These are phyloP conservation scores for Ogataea allantospora DNA, from an alignment of 805 yeast species.

Conservation along the genomic window DNA sequence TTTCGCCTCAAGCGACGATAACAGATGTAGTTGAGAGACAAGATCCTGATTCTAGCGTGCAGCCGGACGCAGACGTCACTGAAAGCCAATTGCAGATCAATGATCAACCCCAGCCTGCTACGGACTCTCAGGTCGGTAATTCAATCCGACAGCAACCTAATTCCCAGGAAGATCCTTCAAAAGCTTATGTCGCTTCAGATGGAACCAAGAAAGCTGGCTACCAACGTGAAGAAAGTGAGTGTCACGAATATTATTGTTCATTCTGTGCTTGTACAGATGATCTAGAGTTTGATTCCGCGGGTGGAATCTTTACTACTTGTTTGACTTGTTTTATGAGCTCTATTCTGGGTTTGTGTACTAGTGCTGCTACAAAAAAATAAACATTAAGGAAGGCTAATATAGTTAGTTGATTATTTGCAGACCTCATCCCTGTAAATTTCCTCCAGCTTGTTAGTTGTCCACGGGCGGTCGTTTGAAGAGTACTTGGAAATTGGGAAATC, in stretches of 20 bases:
- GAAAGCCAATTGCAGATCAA: background rate
- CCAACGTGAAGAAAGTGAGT: constrained; percentile 29
- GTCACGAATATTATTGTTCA: constrained; percentile 30
- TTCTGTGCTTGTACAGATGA: constrained; percentile 14
- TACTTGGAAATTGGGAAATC: constrained; percentile 49
- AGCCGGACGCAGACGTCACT: background rate
- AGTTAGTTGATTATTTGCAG: background rate
- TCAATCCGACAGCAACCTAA: constrained; percentile 13
- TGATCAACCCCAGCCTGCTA: background rate
- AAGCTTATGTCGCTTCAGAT: constrained; percentile 16
- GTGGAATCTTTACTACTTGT: constrained; percentile 11
- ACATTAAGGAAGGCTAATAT: no score
- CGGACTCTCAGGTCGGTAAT: background rate
- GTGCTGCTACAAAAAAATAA: constrained; percentile 9
- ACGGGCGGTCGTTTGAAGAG: constrained; percentile 42
- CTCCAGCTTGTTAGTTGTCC: constrained; percentile 38
- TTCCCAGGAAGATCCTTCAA: constrained; percentile 12
- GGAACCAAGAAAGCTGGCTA: constrained; percentile 21
- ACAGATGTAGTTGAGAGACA: constrained; percentile 12
- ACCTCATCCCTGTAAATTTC: constrained; percentile 8
- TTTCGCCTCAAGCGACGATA: constrained; percentile 26
- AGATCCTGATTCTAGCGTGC: constrained; percentile 1
- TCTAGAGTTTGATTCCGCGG: constrained; percentile 13
- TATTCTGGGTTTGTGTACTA: constrained; percentile 10
- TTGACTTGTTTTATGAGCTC: constrained; percentile 15